Percentiles rank a stretch among this genome's conserved stretches.
Conservation (phyloP, 257 asterid species). For the Solanum tarapatanum region DNA sequence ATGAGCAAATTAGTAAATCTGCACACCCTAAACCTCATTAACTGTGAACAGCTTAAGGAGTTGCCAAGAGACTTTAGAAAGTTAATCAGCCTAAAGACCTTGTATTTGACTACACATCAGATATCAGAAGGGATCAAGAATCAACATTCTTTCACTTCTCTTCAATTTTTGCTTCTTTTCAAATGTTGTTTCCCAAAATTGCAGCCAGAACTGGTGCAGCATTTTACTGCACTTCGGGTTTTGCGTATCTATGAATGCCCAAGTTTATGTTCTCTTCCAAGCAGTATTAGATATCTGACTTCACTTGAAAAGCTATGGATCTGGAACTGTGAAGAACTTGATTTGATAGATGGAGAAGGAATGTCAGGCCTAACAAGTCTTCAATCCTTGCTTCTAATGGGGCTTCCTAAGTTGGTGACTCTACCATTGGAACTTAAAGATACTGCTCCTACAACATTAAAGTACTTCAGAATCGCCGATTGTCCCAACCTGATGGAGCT, state of each 20-base stretch:
- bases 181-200: conserved; percentile 23
- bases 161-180: conserved; percentile 35
- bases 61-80: conserved; percentile 16
- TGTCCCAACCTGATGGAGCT: conserved; percentile 17
- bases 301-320: conserved; percentile 46
- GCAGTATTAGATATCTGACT: conserved; percentile 18
- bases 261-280: conserved; percentile 26
- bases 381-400: conserved; percentile 40
- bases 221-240: conserved; percentile 23
- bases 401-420: conserved; percentile 32
- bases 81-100: conserved; percentile 20
- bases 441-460: conserved; percentile 18
- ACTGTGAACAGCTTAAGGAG: conserved; percentile 32
- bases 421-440: conserved; percentile 25
- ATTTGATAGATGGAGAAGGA: conserved; percentile 22
- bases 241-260: conserved; percentile 39
- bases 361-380: conserved; percentile 24
- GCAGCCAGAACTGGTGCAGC: conserved; percentile 24
- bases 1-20: conserved; percentile 34
- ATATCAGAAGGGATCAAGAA: conserved; percentile 12
- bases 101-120: conserved; percentile 31
- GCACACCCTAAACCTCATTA: conserved; percentile 38
- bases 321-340: conserved; percentile 46
- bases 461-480: conserved; percentile 24
- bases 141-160: conserved; percentile 14